phyloP scores from a whole-genome alignment of 2,329 filamentous ascomycete species.

The Ceratocystis smalleyi region DNA sequence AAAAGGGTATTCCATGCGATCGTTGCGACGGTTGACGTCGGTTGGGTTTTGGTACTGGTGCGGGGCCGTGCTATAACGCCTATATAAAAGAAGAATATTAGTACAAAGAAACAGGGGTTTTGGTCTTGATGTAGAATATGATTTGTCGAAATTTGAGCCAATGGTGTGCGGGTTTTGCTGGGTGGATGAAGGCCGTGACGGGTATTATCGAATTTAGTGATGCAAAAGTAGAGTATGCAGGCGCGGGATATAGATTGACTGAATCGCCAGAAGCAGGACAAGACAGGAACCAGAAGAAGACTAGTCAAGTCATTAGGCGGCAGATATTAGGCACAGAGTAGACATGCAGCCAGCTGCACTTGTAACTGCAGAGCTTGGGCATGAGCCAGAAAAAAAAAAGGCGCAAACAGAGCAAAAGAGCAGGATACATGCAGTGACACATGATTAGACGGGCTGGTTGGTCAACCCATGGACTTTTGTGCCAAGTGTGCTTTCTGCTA shows the following conservation, averaged over 20 bases:
- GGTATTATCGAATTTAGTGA: background rate
- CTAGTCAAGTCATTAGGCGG: background rate
- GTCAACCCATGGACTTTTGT: background rate
- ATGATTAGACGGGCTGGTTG: background rate
- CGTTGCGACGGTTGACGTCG: conserved; percentile 28
- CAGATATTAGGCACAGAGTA: background rate
- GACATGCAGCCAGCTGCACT: background rate
- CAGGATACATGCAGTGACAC: background rate
- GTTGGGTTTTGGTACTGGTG: conserved; percentile 38
- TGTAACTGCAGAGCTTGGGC: background rate
- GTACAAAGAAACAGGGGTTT: background rate
- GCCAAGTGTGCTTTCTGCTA: background rate
- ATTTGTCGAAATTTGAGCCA: background rate
- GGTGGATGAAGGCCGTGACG: too few species aligned
- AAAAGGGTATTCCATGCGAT: conserved; percentile 31
- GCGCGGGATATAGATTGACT: background rate
- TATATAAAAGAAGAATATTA: background rate
- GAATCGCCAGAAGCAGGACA: background rate
- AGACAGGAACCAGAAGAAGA: background rate
- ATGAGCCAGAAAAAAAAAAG: background rate
- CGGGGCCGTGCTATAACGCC: conserved; percentile 17
- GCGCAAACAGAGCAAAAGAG: background rate
- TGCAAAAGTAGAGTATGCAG: background rate
- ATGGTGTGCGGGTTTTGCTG: background rate
- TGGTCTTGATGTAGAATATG: background rate